Evolutionary conservation across 805 yeast species (phyloP).

Genomic region (Suhomyces sp.): DNA sequence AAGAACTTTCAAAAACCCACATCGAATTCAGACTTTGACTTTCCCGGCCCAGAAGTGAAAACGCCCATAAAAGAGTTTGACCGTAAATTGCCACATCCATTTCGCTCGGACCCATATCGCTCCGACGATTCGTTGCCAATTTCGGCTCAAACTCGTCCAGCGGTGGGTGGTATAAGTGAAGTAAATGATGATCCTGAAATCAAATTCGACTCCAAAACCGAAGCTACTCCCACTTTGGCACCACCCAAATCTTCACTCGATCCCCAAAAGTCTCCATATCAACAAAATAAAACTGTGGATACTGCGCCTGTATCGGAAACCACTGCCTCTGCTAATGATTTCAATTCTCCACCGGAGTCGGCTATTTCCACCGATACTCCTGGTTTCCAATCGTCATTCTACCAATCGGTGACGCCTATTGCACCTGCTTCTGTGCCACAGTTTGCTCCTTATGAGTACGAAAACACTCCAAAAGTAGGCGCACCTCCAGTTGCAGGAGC

Average conservation of each 20-base stretch:
- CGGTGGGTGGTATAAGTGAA: not conserved
- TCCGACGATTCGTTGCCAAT: constrained; percentile 1
- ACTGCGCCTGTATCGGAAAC: not conserved
- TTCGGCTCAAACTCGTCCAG: not conserved
- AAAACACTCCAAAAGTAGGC: not conserved
- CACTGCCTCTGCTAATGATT: not conserved
- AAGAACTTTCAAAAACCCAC: not conserved
- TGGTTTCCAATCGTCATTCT: constrained; percentile 1
- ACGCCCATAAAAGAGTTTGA: constrained; percentile 3
- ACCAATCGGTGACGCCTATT: not conserved
- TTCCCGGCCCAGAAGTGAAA: not conserved
- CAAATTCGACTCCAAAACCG: not conserved
- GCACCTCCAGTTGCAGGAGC: not conserved
- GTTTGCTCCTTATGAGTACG: not conserved
- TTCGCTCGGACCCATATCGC: not conserved
- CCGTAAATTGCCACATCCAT: constrained; percentile 5
- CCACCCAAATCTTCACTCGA: not conserved
- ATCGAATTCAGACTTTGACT: not conserved
- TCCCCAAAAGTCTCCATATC: not conserved
- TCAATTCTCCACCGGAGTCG: constrained; percentile 2
- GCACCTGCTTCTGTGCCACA: not conserved
- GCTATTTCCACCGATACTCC: not conserved
- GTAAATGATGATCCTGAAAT: not conserved
- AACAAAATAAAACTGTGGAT: not conserved
- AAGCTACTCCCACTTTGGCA: not conserved